These are phyloP conservation scores for Elaeis oleifera DNA, from an alignment of 202 grass and related monocot genomes.

Conservation along the genomic window DNA sequence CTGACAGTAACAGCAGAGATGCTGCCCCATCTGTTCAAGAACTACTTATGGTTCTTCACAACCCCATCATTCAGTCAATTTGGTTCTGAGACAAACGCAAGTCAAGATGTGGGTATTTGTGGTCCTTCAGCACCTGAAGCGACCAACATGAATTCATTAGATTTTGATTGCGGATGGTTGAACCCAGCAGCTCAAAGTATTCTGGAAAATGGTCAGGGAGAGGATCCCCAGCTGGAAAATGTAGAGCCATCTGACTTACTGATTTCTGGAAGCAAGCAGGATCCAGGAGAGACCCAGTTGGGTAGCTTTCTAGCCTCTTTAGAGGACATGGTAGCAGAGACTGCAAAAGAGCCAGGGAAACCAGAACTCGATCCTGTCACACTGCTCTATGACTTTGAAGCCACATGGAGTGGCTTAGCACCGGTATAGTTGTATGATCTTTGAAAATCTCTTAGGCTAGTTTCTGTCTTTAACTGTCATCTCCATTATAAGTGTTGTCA, in stretches of 20 bases:
- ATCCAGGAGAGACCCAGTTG: constrained; percentile 14
- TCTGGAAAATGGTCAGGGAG: constrained; percentile 1
- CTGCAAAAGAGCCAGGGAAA: no score
- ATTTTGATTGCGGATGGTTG: constrained; percentile 17
- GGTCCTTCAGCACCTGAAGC: constrained; percentile 8
- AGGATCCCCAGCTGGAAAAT: constrained; percentile 1
- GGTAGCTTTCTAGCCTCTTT: neutral
- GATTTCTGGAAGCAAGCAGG: constrained; percentile 9
- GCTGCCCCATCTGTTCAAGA: constrained; percentile 19
- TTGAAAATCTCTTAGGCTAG: no score
- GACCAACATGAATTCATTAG: constrained; percentile 11
- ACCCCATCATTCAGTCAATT: constrained; percentile 5
- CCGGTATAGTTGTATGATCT: no score
- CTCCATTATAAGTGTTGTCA: no score
- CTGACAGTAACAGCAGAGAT: constrained; percentile 17
- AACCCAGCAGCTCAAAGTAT: constrained; percentile 6
- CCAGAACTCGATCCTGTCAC: no score
- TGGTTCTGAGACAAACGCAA: constrained; percentile 2
- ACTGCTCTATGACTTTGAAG: no score
- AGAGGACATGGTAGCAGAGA: no score
- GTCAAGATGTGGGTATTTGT: constrained; percentile 19
- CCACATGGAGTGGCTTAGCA: no score
- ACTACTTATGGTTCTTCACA: constrained; percentile 6
- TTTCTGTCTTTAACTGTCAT: no score
- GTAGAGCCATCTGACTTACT: constrained; percentile 2